Evolutionary conservation across 2,329 filamentous ascomycete genomes (phyloP).

Genomic region (Ophiostoma triangulosporum): DNA sequence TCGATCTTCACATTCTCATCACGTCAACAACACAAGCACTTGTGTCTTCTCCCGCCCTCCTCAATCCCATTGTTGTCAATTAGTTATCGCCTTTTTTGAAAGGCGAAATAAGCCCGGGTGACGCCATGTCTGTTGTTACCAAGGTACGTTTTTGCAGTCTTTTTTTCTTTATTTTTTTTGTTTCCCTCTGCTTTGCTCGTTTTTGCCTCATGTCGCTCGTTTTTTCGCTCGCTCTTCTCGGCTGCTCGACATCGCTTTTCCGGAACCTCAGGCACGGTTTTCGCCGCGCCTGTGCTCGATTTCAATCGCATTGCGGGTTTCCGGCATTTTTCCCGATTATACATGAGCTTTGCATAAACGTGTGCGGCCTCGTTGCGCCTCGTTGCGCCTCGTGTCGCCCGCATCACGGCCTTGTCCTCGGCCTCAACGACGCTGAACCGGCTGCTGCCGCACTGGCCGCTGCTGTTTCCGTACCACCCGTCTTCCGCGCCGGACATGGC

Average conservation of each 20-base stretch:
- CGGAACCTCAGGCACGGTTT: neutral
- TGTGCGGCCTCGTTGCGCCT: neutral
- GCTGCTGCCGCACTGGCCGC: neutral
- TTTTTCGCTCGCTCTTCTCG: neutral
- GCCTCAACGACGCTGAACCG: neutral
- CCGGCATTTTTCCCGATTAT: neutral
- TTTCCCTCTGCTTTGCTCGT: neutral
- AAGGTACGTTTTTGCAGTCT: constrained; percentile 29
- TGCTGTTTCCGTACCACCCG: neutral
- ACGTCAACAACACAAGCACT: neutral
- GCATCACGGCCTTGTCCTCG: neutral
- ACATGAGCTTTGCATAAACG: neutral
- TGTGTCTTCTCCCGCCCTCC: neutral
- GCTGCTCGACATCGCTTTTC: neutral
- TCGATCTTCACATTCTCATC: constrained; percentile 1
- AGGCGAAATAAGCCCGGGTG: constrained; percentile 37
- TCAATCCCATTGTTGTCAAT: constrained; percentile 12
- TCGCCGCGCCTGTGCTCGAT: neutral
- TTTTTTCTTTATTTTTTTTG: neutral
- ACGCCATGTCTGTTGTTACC: constrained; percentile 49
- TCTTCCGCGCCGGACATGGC: neutral
- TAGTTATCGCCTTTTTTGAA: constrained; percentile 31
- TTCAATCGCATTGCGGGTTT: neutral
- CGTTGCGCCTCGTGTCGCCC: neutral
- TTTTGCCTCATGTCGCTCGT: no score